A percentile compares a stretch with the other conserved stretches of the same genome.
phyloP scores from a whole-genome alignment of 1,284 basidiomycete species.

The Cutaneotrichosporon spelunceum region DNA sequence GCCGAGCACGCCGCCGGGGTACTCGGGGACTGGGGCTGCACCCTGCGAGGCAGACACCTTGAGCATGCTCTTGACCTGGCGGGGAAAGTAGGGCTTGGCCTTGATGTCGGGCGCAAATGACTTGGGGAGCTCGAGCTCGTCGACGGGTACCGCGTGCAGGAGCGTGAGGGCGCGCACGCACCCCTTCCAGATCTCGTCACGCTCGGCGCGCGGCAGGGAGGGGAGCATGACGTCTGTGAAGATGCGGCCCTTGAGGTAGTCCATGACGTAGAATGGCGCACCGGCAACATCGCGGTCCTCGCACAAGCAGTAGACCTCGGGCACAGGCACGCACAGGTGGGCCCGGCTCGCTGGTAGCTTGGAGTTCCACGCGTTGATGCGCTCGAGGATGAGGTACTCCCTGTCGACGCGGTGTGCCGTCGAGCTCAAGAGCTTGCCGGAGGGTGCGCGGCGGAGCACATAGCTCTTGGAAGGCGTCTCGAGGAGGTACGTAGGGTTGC shows the following conservation, averaged over 20 bases:
- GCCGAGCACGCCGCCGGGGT: slow-evolving; percentile 37
- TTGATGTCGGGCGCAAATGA: slow-evolving; percentile 67
- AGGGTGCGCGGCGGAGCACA: slow-evolving; percentile 89
- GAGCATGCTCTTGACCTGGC: slow-evolving; percentile 82
- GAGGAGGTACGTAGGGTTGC: slow-evolving; percentile 82
- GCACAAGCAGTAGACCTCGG: slow-evolving; percentile 77
- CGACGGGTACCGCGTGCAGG: slow-evolving; percentile 69
- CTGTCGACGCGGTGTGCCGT: slow-evolving; percentile 94
- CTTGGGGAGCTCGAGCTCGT: slow-evolving; percentile 63
- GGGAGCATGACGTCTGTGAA: slow-evolving; percentile 81
- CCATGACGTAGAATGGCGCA: slow-evolving; percentile 93
- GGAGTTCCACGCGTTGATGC: slow-evolving; percentile 70
- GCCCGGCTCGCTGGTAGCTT: slow-evolving; percentile 4
- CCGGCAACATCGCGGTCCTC: slow-evolving; percentile 75
- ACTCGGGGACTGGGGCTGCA: slow-evolving; percentile 58
- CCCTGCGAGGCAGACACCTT: slow-evolving; percentile 76
- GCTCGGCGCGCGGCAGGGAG: slow-evolving; percentile 60
- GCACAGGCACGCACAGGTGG: slow-evolving; percentile 68
- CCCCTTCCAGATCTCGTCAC: slow-evolving; percentile 72
- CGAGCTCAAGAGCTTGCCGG: slow-evolving; percentile 74
- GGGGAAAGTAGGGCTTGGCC: slow-evolving; percentile 71
- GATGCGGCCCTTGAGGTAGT: slow-evolving; percentile 86
- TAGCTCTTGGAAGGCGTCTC: slow-evolving; percentile 27
- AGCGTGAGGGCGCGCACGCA: slow-evolving; percentile 71
- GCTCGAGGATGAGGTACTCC: slow-evolving; percentile 78